Conservation (phyloP, 129 eudicot species). For the Apium graveolens region DNA sequence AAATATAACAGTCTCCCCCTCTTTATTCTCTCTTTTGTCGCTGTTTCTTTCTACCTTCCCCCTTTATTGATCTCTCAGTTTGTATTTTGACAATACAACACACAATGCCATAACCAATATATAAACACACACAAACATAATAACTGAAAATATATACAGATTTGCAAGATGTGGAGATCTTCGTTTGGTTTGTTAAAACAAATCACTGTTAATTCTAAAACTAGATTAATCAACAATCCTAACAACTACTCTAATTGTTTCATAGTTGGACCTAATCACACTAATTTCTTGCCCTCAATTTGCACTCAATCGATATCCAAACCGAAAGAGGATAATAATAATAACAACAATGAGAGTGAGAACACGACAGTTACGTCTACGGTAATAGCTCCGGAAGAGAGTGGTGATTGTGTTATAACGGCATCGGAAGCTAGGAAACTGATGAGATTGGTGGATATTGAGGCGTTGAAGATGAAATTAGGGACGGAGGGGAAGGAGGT, state of each 20-base stretch:
- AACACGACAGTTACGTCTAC: too few species aligned
- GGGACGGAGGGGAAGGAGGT: constrained; percentile 58
- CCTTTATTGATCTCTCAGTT: background rate
- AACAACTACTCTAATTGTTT: constrained; percentile 21
- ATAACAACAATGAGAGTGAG: background rate
- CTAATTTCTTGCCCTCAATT: background rate
- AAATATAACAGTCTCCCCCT: background rate
- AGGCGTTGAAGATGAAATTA: constrained; percentile 56
- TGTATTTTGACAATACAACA: background rate
- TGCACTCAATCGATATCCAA: background rate
- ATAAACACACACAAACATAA: too few species aligned
- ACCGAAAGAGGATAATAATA: constrained; percentile 12
- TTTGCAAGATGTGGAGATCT: constrained; percentile 38
- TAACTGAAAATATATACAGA: too few species aligned
- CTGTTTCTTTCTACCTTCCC: background rate
- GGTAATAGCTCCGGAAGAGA: background rate
- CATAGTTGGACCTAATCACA: background rate
- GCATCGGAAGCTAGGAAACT: constrained; percentile 68
- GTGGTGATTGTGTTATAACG: constrained; percentile 22
- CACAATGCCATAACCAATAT: background rate
- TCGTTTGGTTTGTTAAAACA: constrained; percentile 35
- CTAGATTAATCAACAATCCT: constrained; percentile 16
- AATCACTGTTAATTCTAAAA: constrained; percentile 13
- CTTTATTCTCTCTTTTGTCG: background rate
- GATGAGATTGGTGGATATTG: constrained; percentile 84